Percentiles rank a stretch among this genome's conserved stretches.
Conservation (phyloP, 305 asterid genomes). For the Coffea humblotiana region DNA sequence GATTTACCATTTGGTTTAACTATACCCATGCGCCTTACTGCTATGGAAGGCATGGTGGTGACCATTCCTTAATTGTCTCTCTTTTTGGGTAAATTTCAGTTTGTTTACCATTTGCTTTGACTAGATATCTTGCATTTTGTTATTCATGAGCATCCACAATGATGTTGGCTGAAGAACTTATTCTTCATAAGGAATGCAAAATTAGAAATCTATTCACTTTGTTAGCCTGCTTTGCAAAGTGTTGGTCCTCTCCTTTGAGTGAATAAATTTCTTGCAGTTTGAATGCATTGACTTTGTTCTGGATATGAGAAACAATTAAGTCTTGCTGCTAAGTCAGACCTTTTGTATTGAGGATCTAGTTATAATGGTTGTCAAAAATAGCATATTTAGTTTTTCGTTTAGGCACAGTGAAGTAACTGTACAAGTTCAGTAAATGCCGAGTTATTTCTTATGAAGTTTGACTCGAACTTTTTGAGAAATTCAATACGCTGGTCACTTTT, state of each 20-base stretch:
- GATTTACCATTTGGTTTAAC: slow-evolving; percentile 3
- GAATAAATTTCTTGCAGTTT: neutral
- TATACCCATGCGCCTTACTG: slow-evolving; percentile 43
- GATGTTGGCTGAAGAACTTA: neutral
- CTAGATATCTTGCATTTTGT: neutral
- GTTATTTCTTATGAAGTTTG: neutral
- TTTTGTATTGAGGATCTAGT: neutral
- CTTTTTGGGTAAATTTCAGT: slow-evolving; percentile 3
- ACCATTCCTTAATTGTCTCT: slow-evolving; percentile 8
- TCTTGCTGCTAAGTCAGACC: neutral
- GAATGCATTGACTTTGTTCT: neutral
- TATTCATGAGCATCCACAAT: neutral
- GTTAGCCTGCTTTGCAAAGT: neutral
- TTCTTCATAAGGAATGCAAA: neutral
- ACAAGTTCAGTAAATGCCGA: neutral
- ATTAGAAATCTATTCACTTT: neutral
- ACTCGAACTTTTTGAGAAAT: neutral
- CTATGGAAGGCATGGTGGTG: slow-evolving; percentile 54
- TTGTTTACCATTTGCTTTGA: neutral
- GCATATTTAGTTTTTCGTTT: neutral
- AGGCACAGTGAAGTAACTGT: neutral
- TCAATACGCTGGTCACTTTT: neutral
- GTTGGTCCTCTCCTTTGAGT: neutral
- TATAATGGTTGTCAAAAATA: neutral
- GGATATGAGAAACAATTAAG: neutral